Evolutionary conservation across 208 protist genomes (phyloP), one percentile per base, ranked within the genome.

Genomic region (Acanthamoeba triangularis): DNA sequence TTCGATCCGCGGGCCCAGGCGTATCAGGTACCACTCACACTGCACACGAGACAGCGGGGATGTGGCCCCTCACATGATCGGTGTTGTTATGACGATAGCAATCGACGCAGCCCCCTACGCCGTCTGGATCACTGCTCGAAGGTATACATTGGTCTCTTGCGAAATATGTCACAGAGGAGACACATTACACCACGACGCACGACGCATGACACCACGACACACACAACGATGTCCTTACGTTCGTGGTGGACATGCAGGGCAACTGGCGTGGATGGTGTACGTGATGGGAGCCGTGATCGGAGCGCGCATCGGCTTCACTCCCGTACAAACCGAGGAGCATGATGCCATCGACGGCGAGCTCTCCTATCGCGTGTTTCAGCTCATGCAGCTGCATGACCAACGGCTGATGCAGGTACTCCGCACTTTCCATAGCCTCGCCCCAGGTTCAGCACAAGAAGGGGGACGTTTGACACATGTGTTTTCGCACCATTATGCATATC

Each of bases 241-340:
- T 47, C 7, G 5, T 47, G 2, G 65, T 74, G 28, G 56, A 33
- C 28, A 5, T 14, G 10, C 84, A 76, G 93, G 96, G 82, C 93
- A 95, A 94, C 93, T 96, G 14, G 92, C 97, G 35, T 98, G 97
- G 97, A 95, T 98, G 63, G 94, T 98, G 25, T 97, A 98, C 67
- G 96, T 97, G 33, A 96, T 97, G 72, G 96, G 97, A 41, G 94
- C 92, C 63, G 91, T 97, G 74, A 93, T 98, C 23, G 65, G 82
- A 33, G 96, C 95, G 69, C 95, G 97, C 63, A 96, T 96, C 5
- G 63, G 61, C 11, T 84, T 59, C 13, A 80, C 94, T 47, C 91
- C 63, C 52, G 93, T 95, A 14, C 80, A 90, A 13, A 90, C 80
- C 25, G 97, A 98, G 35, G 94, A 97, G 25, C 94, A 96, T 54